A percentile compares a stretch with the other conserved stretches of the same genome.
Conservation (phyloP, 2,329 filamentous ascomycete species). For the Fusarium sp. region DNA sequence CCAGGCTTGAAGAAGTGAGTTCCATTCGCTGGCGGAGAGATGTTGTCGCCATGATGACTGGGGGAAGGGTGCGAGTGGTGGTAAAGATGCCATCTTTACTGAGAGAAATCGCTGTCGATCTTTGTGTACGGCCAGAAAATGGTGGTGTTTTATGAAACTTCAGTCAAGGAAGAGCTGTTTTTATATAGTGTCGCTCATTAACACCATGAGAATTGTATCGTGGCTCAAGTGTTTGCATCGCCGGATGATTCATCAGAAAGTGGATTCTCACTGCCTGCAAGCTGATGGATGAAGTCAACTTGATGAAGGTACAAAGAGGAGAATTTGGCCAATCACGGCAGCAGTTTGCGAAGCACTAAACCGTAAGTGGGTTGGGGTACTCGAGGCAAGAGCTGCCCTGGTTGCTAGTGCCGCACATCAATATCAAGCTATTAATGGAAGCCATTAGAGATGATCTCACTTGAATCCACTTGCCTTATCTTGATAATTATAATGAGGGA, state of each 20-base stretch:
- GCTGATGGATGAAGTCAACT: constrained; percentile 28
- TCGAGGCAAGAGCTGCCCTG: constrained; percentile 2
- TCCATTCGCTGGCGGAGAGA: constrained; percentile 79
- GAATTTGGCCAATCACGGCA: constrained; percentile 19
- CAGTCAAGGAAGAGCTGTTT: not conserved
- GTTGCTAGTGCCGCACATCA: not conserved
- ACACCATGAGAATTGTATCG: constrained; percentile 4
- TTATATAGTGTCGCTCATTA: constrained; percentile 13
- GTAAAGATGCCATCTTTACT: constrained; percentile 62
- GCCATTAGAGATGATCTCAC: not conserved
- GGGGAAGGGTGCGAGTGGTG: constrained; percentile 82
- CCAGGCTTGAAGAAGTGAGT: constrained; percentile 82
- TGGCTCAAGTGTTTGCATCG: constrained; percentile 41
- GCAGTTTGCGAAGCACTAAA: not conserved
- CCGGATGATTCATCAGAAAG: constrained; percentile 56
- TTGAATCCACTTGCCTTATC: not conserved
- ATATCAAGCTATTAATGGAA: not conserved
- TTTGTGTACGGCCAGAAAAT: not conserved
- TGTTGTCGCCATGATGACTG: constrained; percentile 72
- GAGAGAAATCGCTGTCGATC: not conserved
- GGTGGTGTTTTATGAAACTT: not conserved
- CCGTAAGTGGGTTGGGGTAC: not conserved
- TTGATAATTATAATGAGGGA: not conserved
- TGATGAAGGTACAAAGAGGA: constrained; percentile 17
- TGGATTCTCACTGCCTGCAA: constrained; percentile 41